A percentile compares a stretch with the other conserved stretches of the same genome.
Conservation (phyloP, 176 grass and related monocot species). For the Echinochloa phyllopogon region DNA sequence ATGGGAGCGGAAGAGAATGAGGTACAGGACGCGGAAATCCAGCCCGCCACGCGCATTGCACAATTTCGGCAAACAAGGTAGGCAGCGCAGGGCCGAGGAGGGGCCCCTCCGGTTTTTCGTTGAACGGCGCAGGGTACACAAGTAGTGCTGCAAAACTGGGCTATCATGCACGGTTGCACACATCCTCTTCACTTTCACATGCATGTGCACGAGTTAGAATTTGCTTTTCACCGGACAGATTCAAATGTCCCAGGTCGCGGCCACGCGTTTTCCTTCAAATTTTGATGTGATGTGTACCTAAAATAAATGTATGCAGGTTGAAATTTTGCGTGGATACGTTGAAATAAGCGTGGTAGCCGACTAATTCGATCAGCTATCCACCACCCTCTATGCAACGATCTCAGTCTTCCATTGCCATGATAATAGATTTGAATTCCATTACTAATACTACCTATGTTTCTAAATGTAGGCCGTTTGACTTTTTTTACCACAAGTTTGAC, state of each 20-base stretch:
- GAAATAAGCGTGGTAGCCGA: too few species aligned
- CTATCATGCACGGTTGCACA: background rate
- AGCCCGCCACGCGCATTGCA: slow-evolving; percentile 61
- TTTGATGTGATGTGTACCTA: background rate
- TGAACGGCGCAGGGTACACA: background rate
- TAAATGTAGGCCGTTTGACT: too few species aligned
- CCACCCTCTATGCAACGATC: too few species aligned
- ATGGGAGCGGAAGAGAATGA: slow-evolving; percentile 34
- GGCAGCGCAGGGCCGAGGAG: background rate
- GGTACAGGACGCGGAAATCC: slow-evolving; percentile 53
- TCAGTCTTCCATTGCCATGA: too few species aligned
- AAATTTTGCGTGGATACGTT: too few species aligned
- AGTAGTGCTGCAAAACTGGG: background rate
- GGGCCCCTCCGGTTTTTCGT: background rate
- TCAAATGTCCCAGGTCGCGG: background rate
- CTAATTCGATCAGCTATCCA: too few species aligned
- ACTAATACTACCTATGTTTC: too few species aligned
- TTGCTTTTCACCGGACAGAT: background rate
- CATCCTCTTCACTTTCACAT: background rate
- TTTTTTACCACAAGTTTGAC: too few species aligned
- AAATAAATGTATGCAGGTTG: too few species aligned
- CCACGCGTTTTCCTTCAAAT: background rate
- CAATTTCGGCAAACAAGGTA: slow-evolving; percentile 44
- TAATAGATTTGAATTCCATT: too few species aligned
- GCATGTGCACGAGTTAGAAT: background rate